Base-by-base conservation (phyloP, 495 filamentous ascomycete species). In the Penicillium roqueforti region DNA sequence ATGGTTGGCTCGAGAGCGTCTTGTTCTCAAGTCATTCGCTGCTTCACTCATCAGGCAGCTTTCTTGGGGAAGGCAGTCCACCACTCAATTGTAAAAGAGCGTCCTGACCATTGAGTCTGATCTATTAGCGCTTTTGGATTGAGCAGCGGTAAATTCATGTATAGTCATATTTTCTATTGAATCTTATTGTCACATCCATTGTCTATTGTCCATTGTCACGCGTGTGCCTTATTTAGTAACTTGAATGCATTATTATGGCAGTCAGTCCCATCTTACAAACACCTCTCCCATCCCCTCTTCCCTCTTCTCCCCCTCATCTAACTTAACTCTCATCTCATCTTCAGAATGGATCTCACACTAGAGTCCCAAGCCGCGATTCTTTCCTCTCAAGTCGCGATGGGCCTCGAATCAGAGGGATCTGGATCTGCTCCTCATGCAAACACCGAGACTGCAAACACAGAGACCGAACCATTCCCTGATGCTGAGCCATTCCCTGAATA, bases 61-160 rank as follows among this genome's bases (percentile, higher is more conserved):
- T 47, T 58, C 51, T 51, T 53, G 63, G 70, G 75, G 76, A 76
- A 72, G 67, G 67, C 65, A 66, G 50, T 59, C 68, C 69, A 62
- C 59, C 58, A 56, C 60, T 68, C 60, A 41, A 66, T 60, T 66
- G 26, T 39, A 56, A 51, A 51, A 59, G 63, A 56, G 59, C 65
- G 65, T 66, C 60, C 62, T 42, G 50, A 52, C 50, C 28, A 43
- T 40, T 23, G 26, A 47, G 31, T 57, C 46, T 47, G 22, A 13
- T 20, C 39, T 22, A 34, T 29, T 50, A 31, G 45, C 32, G 37
- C 29, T 57, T 65, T 62, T 52, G 52, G 59, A 73, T 76, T 60
- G 58, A 68, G 60, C 39, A 61, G 60, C 65, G 63, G 73, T 63
- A 71, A 58, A 74, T 68, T 23, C 29, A 36, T 42, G 53, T 51